Evolutionary conservation across 345 rosid genomes (phyloP), one percentile per base, ranked within the genome.

Genomic region (Salix viminalis): DNA sequence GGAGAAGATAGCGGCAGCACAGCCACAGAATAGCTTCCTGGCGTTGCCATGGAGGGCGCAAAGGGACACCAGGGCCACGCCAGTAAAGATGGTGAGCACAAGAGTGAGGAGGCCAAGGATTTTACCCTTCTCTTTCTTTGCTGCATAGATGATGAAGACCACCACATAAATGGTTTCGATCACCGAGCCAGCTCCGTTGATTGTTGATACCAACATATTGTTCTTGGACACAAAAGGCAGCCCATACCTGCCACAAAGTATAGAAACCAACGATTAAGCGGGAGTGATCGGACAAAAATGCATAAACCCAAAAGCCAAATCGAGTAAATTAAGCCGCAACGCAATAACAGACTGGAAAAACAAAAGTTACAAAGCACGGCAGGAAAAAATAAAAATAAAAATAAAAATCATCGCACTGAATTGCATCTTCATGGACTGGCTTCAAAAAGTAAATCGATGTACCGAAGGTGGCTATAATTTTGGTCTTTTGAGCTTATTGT

Each of bases 221-320:
- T 94, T 80, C 62, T 89, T 81, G 4, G 99, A 96, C 76, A 96
- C 93, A 76, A 94, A 91, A 0, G 99, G 99, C 50, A 96, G 88
- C 8, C 99, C 99, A 46, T 96, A 95, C 99, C 99, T 94, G 83
- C 39, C 0, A 36, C 7, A 7, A 21, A 19, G 54, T 16, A 34
- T 13, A 13, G 7, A 41, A 21, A 2, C 6, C 37, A 65, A 19
- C 34, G 3, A 24, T 28, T 3, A 56, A 56, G 62, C 62, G 24
- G 8, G n/a, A n/a, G 58, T 21, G 7, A 19, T 10, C 5, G 12
- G 41, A 56, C 36, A n/a, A 67, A 14, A 44, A 67, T 52, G 8
- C 8, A 52, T 19, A 23, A 2, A 52, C 21, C 23, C 56, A 2
- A 18, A 19, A 52, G 7, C 12, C 21, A n/a, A 54, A 54, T 7